These are phyloP conservation scores for Parastagonospora avenae DNA, from an alignment of 2,329 filamentous ascomycete species.

Conservation along the genomic window DNA sequence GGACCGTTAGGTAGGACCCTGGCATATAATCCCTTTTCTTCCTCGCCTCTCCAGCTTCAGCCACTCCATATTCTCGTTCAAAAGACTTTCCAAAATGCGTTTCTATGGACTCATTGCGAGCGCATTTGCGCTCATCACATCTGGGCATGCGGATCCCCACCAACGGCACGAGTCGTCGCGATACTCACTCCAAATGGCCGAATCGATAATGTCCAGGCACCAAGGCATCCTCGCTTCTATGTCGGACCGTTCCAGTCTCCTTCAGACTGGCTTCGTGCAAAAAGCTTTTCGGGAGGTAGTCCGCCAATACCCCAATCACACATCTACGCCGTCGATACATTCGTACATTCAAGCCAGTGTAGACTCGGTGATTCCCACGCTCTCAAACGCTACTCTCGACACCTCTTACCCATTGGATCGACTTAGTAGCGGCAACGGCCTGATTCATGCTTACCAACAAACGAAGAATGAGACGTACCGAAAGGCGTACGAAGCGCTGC, in stretches of 20 bases:
- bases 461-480: constrained; percentile 20
- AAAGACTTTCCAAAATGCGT: not conserved
- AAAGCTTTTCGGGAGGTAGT: constrained; percentile 31
- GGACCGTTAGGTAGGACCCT: not conserved
- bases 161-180: not conserved
- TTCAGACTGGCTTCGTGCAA: constrained; percentile 43
- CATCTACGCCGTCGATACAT: constrained; percentile 7
- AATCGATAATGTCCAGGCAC: constrained; percentile 37
- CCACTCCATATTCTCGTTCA: not conserved
- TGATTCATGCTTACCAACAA: constrained; percentile 22
- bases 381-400: constrained; percentile 26
- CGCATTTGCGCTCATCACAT: not conserved
- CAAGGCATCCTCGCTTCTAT: constrained; percentile 36
- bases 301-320: constrained; percentile 15
- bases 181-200: constrained; percentile 29
- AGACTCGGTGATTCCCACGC: constrained; percentile 12
- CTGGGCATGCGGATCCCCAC: not conserved
- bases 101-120: not conserved
- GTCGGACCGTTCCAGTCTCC: constrained; percentile 21
- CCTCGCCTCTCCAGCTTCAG: not conserved
- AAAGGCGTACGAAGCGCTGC: constrained; percentile 14
- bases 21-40: not conserved
- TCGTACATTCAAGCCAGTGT: constrained; percentile 23
- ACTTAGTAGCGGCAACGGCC: constrained; percentile 33
- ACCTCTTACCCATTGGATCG: constrained; percentile 35